Conservation (phyloP, 202 grass and related monocot species). For the Carex arenaria region DNA sequence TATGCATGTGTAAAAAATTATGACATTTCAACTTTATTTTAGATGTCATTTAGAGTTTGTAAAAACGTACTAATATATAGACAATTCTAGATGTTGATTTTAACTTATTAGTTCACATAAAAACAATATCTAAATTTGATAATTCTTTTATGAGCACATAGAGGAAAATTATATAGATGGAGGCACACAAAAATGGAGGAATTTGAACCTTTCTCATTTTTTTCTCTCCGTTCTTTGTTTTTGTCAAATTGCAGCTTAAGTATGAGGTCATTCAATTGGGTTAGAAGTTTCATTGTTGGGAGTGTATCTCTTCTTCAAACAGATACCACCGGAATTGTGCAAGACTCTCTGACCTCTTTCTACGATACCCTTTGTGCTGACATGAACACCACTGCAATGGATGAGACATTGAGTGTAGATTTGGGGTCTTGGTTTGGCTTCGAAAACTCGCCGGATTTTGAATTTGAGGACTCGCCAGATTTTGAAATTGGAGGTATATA, state of each 20-base stretch:
- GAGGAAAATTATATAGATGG: too few species aligned
- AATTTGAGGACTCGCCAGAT: not conserved
- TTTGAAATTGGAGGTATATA: conserved; percentile 1
- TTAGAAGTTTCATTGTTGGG: conserved; percentile 21
- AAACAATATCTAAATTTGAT: too few species aligned
- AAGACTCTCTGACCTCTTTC: conserved; percentile 22
- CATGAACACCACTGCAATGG: not conserved
- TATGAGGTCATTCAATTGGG: conserved; percentile 9
- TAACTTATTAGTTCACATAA: too few species aligned
- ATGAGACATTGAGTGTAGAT: not conserved
- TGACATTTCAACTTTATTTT: too few species aligned
- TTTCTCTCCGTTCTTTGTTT: not conserved
- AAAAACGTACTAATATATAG: too few species aligned
- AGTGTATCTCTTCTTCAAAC: conserved; percentile 4
- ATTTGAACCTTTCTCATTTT: not conserved
- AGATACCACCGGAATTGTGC: not conserved
- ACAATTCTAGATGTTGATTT: too few species aligned
- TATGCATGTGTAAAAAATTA: too few species aligned
- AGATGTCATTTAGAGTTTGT: too few species aligned
- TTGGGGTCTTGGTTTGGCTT: not conserved
- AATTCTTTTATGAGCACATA: too few species aligned
- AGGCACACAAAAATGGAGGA: too few species aligned
- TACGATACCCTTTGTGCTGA: conserved; percentile 15
- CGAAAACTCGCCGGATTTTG: not conserved
- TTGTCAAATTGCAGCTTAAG: not conserved